Evolutionary conservation across 2,329 filamentous ascomycete species (phyloP), one percentile per base, ranked within the genome.

Genomic region (Mycosphaerelloides madeirae): DNA sequence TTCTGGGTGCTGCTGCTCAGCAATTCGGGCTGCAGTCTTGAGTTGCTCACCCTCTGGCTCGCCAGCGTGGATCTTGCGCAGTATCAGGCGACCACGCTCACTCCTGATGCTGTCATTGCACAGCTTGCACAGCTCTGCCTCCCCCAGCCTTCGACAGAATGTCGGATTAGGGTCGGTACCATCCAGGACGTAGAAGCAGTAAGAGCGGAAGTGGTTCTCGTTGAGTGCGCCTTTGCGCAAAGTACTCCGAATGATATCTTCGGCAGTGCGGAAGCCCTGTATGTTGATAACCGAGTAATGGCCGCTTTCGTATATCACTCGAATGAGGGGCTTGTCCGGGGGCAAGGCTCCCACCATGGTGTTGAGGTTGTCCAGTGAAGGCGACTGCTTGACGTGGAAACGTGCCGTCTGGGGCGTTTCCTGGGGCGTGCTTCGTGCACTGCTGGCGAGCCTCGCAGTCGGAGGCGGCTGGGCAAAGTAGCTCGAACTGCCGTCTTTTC

Each of bases 251-350:
- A 96, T 91, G 41, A 97, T 87, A 55, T 97, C 89, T 60, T 96
- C 93, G 49, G 88, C 86, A 4, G 85, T 93, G 61, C 83, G 89
- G 75, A 90, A 96, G 53, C 87, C 86, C 53, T 88, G 85, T 55
- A 97, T 89, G 66, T 93, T 93, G 61, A 98, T 83, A 18, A 96
- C 90, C 62, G 95, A 95, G 37, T 89, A 95, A 50, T 89, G 83
- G 40, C 90, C 93, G 50, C 83, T 87, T 38, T 89, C 93, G 55
- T 87, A 95, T 61, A 97, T 95, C 55, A 96, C 88, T 52, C 90
- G 81, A 53, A 97, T 95, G 49, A 95, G 81, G 48, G 90, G 85
- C 65, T 94, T 88, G 66, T 89, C 87, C 53, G 83, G 78, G 45
- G 90, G 90, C 60, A 96, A 72, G 48, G 85, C 84, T 54, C 87